A percentile compares a stretch with the other conserved stretches of the same genome.
phyloP scores from a whole-genome alignment of 2,329 filamentous ascomycete species.

The Lachnellula subtilissima region DNA sequence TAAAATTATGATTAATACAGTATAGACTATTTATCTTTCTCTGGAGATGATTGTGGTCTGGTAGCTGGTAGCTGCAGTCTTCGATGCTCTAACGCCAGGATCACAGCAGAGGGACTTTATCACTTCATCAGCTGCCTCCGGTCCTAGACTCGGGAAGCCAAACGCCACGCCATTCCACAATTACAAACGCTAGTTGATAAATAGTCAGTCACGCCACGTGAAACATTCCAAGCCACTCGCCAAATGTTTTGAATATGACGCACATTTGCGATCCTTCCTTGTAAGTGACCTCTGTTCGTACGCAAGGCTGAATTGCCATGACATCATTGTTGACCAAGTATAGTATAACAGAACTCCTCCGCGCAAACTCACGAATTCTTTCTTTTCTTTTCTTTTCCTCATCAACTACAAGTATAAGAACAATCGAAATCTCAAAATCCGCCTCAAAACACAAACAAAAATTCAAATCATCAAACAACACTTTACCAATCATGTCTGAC shows the following conservation, averaged over 20 bases:
- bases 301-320: neutral
- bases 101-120: neutral
- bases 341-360: too few relatives aligned
- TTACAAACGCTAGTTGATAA: too few relatives aligned
- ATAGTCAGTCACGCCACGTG: too few relatives aligned
- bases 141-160: neutral
- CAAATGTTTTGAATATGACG: neutral
- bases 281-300: neutral
- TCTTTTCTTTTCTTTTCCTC: slow-evolving; percentile 3
- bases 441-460: slow-evolving; percentile 4
- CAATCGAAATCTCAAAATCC: neutral
- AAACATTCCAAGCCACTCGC: too few relatives aligned
- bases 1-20: neutral
- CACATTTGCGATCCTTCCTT: neutral
- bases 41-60: too few relatives aligned
- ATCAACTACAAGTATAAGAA: slow-evolving; percentile 4
- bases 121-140: neutral
- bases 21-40: neutral
- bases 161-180: neutral
- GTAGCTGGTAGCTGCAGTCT: too few relatives aligned
- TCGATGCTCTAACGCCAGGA: too few relatives aligned
- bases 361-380: neutral
- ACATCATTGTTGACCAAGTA: too few relatives aligned
- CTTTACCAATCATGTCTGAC: slow-evolving; percentile 42
- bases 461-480: slow-evolving; percentile 4